Evolutionary conservation across 2,329 filamentous ascomycete genomes (phyloP), one percentile per base, ranked within the genome.

Genomic region (Aspergillus felis): DNA sequence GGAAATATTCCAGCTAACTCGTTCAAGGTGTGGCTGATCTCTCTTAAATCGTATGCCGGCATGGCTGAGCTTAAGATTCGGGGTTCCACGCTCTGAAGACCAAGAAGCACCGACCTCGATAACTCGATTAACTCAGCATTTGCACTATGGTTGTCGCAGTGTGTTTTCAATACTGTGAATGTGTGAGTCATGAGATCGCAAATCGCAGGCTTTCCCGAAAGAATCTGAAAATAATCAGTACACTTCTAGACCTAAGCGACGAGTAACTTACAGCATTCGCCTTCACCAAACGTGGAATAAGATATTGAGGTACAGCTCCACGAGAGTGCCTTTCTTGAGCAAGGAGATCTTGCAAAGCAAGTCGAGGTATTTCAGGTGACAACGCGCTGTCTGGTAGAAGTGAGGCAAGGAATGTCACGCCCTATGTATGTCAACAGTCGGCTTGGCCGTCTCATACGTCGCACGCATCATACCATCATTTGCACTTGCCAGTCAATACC

Each of bases 181-280:
- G 61, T 57, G 29, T 66, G 69, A 22, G 63, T 57, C 3, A 74
- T 41, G 10, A 70, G 46, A 8, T 61, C 59, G 20, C 56, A 59
- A 17, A 69, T 55, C 9, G 64, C 60, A 49, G 62, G 55, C 6
- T 67, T 63, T 4, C 66, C 65, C 7, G 61, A 64, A 24, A 47
- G 56, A 57, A 65, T 24, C 58, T 68, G 44, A 1, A 48, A 1
- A 12, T 10, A 20, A 28, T 71, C 57, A 70, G 60, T 24, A 49
- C 0, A 42, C 56, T 44, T 52, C 5, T 54, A 9, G 38, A 3
- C 28, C 51, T 1, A 17, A 24, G 17, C 2, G 28, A 12, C 17
- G 5, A 20, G n/a, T 6, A 60, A 56, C 76, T 72, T 25, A 79
- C 80, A 42, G 68, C 69, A 53, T 72, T 64, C 58, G 75, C 71